Conservation (phyloP, 1,284 basidiomycete species). For the Stygiomarasmius scandens region DNA sequence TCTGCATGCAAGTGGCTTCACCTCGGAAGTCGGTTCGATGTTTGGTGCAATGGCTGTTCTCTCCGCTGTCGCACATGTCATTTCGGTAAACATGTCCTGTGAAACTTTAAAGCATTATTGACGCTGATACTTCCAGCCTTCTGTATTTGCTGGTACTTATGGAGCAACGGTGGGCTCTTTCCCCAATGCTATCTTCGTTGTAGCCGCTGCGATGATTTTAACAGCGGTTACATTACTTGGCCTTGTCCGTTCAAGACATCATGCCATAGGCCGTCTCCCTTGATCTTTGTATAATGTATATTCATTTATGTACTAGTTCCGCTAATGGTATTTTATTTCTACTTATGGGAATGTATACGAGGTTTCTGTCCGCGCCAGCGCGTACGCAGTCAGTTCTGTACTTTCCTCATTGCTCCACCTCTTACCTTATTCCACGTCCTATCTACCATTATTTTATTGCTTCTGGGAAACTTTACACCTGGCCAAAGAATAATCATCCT, state of each 20-base stretch:
- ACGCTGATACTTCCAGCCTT: constrained; percentile 36
- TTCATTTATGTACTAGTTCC: no score
- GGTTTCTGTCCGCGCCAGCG: no score
- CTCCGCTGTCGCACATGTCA: constrained; percentile 49
- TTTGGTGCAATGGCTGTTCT: constrained; percentile 56
- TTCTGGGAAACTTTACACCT: no score
- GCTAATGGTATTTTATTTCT: no score
- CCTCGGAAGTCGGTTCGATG: constrained; percentile 47
- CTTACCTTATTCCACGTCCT: no score
- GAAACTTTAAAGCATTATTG: constrained; percentile 1
- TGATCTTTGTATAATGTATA: no score
- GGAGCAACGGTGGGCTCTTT: constrained; percentile 47
- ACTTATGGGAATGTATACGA: no score
- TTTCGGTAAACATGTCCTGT: constrained; percentile 38
- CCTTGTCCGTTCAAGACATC: constrained; percentile 4
- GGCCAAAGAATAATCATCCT: no score
- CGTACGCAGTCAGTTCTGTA: no score
- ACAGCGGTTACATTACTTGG: constrained; percentile 28
- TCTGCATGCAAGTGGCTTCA: constrained; percentile 46
- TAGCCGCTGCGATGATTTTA: constrained; percentile 43
- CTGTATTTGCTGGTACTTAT: constrained; percentile 52
- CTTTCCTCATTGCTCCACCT: no score
- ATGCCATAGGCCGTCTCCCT: background rate
- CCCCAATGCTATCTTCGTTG: constrained; percentile 52
- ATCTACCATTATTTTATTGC: no score